Conservation (phyloP, 805 yeast genomes). For the Hanseniaspora jakobsenii region DNA sequence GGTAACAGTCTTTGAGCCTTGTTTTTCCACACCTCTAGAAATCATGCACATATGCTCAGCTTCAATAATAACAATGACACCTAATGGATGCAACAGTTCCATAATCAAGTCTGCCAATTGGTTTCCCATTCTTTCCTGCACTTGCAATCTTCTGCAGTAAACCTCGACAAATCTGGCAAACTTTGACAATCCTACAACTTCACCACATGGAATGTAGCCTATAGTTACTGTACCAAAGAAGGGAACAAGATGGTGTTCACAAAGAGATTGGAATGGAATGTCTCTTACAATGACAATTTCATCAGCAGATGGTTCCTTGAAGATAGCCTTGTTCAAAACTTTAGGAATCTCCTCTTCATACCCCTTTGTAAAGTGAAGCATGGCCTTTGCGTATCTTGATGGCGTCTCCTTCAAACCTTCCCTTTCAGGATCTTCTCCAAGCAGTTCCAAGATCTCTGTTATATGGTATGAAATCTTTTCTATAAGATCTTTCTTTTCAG, state of each 20-base stretch:
- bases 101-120: slow-evolving; percentile 93
- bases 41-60: slow-evolving; percentile 99
- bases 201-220: slow-evolving; percentile 91
- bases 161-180: slow-evolving; percentile 92
- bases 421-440: slow-evolving; percentile 82
- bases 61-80: slow-evolving; percentile 96
- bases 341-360: slow-evolving; percentile 79
- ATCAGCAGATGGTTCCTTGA: slow-evolving; percentile 87
- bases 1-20: slow-evolving; percentile 86
- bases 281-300: slow-evolving; percentile 98
- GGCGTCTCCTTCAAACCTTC: slow-evolving; percentile 93
- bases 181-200: slow-evolving; percentile 84
- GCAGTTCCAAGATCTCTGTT: slow-evolving; percentile 52
- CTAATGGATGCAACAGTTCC: slow-evolving; percentile 84
- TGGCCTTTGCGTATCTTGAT: slow-evolving; percentile 89
- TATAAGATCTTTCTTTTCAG: not conserved
- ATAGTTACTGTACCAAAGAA: slow-evolving; percentile 94
- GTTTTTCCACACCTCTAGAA: slow-evolving; percentile 90
- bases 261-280: slow-evolving; percentile 79
- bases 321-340: slow-evolving; percentile 87
- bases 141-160: slow-evolving; percentile 91
- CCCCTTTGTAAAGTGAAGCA: slow-evolving; percentile 91
- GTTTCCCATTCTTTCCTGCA: slow-evolving; percentile 93
- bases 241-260: slow-evolving; percentile 97
- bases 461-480: slow-evolving; percentile 12